Percentiles rank a stretch among this genome's conserved stretches.
These are phyloP conservation scores for Trypanosoma brucei DNA, from an alignment of 208 protist genomes.

Conservation along the genomic window DNA sequence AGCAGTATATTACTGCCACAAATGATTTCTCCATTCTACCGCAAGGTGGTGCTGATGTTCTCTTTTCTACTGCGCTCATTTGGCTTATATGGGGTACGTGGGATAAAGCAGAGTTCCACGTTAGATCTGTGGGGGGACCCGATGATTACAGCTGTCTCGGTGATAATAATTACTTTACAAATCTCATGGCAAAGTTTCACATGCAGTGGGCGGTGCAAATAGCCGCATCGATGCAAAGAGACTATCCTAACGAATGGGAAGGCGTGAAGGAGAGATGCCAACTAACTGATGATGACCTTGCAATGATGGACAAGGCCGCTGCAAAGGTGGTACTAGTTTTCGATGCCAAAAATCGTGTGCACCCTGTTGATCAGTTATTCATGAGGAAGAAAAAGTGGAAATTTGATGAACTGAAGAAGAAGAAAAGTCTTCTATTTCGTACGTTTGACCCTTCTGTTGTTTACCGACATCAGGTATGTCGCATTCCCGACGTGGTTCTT, in stretches of 20 bases:
- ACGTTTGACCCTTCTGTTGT: slow-evolving; percentile 81
- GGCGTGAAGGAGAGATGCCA: slow-evolving; percentile 55
- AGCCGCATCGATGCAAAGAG: slow-evolving; percentile 43
- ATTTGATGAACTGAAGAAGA: slow-evolving; percentile 47
- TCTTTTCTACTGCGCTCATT: slow-evolving; percentile 76
- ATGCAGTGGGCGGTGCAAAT: slow-evolving; percentile 79
- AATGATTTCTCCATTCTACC: slow-evolving; percentile 69
- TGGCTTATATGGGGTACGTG: slow-evolving; percentile 87
- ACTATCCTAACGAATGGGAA: slow-evolving; percentile 51
- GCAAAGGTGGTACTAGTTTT: slow-evolving; percentile 74
- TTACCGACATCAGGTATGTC: slow-evolving; percentile 82
- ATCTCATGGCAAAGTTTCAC: slow-evolving; percentile 84
- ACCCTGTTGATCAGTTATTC: slow-evolving; percentile 85
- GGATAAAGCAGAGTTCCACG: slow-evolving; percentile 75
- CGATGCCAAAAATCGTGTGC: slow-evolving; percentile 71
- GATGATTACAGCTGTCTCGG: slow-evolving; percentile 83
- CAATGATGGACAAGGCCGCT: slow-evolving; percentile 65
- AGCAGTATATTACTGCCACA: slow-evolving; percentile 76
- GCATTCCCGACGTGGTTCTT: slow-evolving; percentile 80
- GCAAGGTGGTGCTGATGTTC: slow-evolving; percentile 69
- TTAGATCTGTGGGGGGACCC: slow-evolving; percentile 79
- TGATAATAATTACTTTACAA: slow-evolving; percentile 92
- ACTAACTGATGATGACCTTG: slow-evolving; percentile 71
- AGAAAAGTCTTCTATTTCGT: slow-evolving; percentile 38
- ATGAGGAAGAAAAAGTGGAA: slow-evolving; percentile 83